A percentile compares a stretch with the other conserved stretches of the same genome.
Conservation (phyloP, 495 filamentous ascomycete genomes). For the Xylaria curta region DNA sequence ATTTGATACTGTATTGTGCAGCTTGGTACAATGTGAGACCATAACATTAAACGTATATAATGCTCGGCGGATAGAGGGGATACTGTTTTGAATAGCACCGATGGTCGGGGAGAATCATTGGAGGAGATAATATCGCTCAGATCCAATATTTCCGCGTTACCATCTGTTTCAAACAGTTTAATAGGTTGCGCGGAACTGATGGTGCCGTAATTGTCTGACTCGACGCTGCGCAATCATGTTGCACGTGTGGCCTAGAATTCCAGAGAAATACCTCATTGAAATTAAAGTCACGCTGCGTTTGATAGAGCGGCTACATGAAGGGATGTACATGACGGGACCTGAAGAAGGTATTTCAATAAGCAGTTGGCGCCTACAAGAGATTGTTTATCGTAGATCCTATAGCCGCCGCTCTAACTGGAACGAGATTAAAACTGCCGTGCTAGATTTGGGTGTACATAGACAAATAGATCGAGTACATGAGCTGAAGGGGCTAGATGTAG, state of each 20-base stretch:
- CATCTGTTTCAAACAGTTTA: background rate
- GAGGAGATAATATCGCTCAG: background rate
- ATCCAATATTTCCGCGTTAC: background rate
- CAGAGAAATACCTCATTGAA: background rate
- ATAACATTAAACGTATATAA: background rate
- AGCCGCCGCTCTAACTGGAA: background rate
- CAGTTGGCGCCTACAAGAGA: background rate
- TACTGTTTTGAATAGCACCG: background rate
- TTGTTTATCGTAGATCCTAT: background rate
- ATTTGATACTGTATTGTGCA: background rate
- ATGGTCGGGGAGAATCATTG: background rate
- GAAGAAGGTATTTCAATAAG: background rate
- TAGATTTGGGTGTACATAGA: background rate
- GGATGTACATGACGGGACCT: background rate
- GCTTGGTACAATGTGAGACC: background rate
- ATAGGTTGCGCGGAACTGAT: background rate
- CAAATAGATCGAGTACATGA: background rate
- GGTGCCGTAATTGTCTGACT: background rate
- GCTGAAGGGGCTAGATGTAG: background rate
- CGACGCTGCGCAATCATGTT: background rate
- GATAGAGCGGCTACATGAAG: constrained; percentile 3
- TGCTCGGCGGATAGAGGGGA: background rate
- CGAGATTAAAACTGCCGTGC: background rate
- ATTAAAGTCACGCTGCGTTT: background rate
- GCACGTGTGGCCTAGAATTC: background rate